These are phyloP conservation scores for Orychophragmus violaceus DNA, from an alignment of 345 rosid species.

Conservation along the genomic window DNA sequence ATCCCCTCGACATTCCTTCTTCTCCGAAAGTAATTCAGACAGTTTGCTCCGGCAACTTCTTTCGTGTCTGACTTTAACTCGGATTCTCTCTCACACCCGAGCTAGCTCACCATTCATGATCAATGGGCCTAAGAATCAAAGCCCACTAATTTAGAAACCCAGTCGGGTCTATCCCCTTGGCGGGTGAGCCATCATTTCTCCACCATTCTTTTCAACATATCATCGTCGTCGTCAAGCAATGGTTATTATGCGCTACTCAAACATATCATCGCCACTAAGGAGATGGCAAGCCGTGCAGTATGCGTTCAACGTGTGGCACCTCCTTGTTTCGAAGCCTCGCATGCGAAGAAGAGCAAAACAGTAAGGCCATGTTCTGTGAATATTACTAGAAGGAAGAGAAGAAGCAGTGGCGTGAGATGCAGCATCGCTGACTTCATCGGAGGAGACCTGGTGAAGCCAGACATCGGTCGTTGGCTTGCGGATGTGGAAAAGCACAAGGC, in stretches of 20 bases:
- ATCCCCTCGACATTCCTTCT: slow-evolving; percentile 29
- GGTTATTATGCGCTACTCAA: slow-evolving; percentile 11
- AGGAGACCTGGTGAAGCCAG: slow-evolving; percentile 66
- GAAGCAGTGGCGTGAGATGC: slow-evolving; percentile 30
- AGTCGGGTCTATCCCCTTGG: slow-evolving; percentile 8
- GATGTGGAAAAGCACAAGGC: slow-evolving; percentile 91
- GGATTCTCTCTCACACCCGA: not conserved
- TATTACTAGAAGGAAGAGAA: slow-evolving; percentile 6
- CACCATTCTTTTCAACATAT: slow-evolving; percentile 29
- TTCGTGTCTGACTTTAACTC: not conserved
- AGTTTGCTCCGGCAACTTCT: slow-evolving; percentile 12
- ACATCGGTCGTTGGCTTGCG: slow-evolving; percentile 67
- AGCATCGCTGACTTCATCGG: slow-evolving; percentile 63
- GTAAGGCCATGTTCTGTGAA: slow-evolving; percentile 2
- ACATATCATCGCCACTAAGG: not conserved
- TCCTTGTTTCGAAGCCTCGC: slow-evolving; percentile 9
- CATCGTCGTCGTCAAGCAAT: slow-evolving; percentile 22
- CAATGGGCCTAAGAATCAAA: not conserved
- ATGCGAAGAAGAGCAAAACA: slow-evolving; percentile 1
- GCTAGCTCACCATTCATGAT: not conserved
- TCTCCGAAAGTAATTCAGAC: not conserved
- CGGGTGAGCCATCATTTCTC: slow-evolving; percentile 17
- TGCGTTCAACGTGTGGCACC: slow-evolving; percentile 34
- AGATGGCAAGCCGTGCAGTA: slow-evolving; percentile 37
- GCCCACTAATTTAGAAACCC: not conserved